Conservation (phyloP, 1,284 basidiomycete species). For the Ceratobasidium sp. region DNA sequence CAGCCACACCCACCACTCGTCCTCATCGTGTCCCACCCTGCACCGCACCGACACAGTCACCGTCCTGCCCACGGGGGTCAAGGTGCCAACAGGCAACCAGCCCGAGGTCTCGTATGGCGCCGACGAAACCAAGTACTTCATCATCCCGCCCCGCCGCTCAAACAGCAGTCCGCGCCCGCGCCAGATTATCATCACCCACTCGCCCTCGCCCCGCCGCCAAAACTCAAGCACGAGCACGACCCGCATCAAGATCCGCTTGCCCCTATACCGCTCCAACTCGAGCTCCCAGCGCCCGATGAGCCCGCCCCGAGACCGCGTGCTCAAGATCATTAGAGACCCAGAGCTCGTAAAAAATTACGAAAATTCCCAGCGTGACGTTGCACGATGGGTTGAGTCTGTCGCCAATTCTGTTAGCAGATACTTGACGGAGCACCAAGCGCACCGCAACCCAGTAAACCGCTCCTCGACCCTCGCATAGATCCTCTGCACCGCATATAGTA, state of each 20-base stretch:
- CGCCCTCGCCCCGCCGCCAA: slow-evolving; percentile 15
- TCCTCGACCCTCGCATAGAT: slow-evolving; percentile 36
- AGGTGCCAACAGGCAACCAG: slow-evolving; percentile 28
- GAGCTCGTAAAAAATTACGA: slow-evolving; percentile 44
- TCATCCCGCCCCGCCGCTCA: slow-evolving; percentile 37
- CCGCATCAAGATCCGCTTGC: slow-evolving; percentile 3
- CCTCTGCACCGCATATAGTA: slow-evolving; percentile 31
- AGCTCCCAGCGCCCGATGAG: background rate
- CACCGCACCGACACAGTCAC: slow-evolving; percentile 33
- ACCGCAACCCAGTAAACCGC: slow-evolving; percentile 31
- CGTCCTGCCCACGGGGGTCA: slow-evolving; percentile 25
- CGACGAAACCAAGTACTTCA: slow-evolving; percentile 37
- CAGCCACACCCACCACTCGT: slow-evolving; percentile 21
- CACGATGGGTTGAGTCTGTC: slow-evolving; percentile 43
- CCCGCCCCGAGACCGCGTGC: background rate
- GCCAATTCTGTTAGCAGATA: slow-evolving; percentile 19
- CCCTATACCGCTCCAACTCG: slow-evolving; percentile 36
- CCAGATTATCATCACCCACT: slow-evolving; percentile 29
- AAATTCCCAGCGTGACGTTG: slow-evolving; percentile 41
- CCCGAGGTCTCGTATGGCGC: slow-evolving; percentile 39
- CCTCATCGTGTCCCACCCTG: too few relatives aligned
- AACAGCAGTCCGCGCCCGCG: slow-evolving; percentile 38
- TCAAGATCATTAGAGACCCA: slow-evolving; percentile 36
- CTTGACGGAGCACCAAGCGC: slow-evolving; percentile 21
- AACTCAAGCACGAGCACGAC: slow-evolving; percentile 31